Percentiles rank a stretch among this genome's conserved stretches.
These are phyloP conservation scores for Aphanomyces euteiches DNA, from an alignment of 352 stramenopile genomes.

Conservation along the genomic window DNA sequence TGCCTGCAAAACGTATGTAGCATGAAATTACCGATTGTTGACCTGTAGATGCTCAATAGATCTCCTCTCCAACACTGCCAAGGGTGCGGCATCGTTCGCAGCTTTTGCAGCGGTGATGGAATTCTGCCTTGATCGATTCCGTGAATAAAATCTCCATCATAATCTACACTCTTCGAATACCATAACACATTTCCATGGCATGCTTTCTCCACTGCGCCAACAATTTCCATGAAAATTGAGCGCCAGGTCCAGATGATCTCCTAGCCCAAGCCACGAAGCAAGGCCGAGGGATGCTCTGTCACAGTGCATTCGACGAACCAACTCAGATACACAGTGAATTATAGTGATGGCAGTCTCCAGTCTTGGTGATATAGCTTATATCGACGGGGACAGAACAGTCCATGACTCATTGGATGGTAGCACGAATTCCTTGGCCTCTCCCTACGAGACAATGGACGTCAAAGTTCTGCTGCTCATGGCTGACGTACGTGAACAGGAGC, in stretches of 20 bases:
- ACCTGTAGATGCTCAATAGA: conserved; percentile 22
- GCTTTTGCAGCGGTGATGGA: conserved; percentile 84
- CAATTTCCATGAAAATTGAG: too few species aligned
- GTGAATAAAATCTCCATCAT: too few species aligned
- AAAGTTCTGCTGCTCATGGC: too few species aligned
- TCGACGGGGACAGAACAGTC: not conserved
- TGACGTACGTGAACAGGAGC: conserved; percentile 16
- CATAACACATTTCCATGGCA: too few species aligned
- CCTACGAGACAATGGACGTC: not conserved
- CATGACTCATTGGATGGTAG: not conserved
- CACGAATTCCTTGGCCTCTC: not conserved
- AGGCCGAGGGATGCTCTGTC: too few species aligned
- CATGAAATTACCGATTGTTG: not conserved
- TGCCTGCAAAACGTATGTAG: conserved; percentile 52
- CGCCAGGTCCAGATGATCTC: too few species aligned
- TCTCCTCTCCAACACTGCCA: conserved; percentile 45
- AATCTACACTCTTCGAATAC: too few species aligned
- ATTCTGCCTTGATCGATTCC: conserved; percentile 26
- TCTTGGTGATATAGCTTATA: not conserved
- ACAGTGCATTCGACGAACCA: too few species aligned
- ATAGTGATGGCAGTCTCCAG: too few species aligned
- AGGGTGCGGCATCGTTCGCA: conserved; percentile 73
- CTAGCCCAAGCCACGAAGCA: too few species aligned
- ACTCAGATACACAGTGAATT: too few species aligned
- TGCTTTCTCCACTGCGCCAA: too few species aligned